Evolutionary conservation across 2,329 filamentous ascomycete genomes (phyloP).

Genomic region (Pezicula neosporulosa): DNA sequence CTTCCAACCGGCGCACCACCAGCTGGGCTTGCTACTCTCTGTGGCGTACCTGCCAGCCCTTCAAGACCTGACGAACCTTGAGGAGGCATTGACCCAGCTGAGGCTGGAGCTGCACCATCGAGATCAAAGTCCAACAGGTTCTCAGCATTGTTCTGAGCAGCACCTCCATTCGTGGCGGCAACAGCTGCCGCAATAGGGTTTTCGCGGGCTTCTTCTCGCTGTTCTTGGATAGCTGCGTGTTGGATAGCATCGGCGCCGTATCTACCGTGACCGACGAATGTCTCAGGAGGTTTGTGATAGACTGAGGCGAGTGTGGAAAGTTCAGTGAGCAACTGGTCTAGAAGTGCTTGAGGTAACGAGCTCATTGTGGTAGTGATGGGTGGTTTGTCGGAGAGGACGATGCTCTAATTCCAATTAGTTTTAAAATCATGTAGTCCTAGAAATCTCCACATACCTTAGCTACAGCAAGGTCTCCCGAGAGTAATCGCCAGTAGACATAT

Average conservation of each 20-base stretch:
- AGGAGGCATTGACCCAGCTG: constrained; percentile 63
- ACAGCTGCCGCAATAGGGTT: constrained; percentile 90
- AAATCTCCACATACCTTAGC: constrained; percentile 63
- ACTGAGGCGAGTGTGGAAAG: constrained; percentile 94
- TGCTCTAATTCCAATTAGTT: constrained; percentile 50
- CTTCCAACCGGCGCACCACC: constrained; percentile 34
- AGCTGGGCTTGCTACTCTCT: constrained; percentile 62
- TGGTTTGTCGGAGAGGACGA: constrained; percentile 91
- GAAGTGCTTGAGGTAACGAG: constrained; percentile 74
- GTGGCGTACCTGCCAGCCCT: constrained; percentile 60
- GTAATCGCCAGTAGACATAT: constrained; percentile 95
- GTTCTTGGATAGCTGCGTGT: constrained; percentile 92
- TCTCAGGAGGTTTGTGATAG: constrained; percentile 96
- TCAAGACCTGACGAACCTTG: constrained; percentile 46
- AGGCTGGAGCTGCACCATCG: constrained; percentile 89
- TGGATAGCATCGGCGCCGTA: constrained; percentile 94
- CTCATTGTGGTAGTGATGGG: constrained; percentile 93
- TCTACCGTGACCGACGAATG: constrained; percentile 94
- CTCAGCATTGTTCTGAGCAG: constrained; percentile 76
- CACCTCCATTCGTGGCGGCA: constrained; percentile 55
- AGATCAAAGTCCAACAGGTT: constrained; percentile 96
- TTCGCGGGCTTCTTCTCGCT: constrained; percentile 85
- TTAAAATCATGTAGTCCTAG: background rate
- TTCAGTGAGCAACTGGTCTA: constrained; percentile 88
- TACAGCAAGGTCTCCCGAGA: constrained; percentile 87